Conservation (phyloP, 2,329 filamentous ascomycete genomes). For the Hypoxylon rubiginosum region DNA sequence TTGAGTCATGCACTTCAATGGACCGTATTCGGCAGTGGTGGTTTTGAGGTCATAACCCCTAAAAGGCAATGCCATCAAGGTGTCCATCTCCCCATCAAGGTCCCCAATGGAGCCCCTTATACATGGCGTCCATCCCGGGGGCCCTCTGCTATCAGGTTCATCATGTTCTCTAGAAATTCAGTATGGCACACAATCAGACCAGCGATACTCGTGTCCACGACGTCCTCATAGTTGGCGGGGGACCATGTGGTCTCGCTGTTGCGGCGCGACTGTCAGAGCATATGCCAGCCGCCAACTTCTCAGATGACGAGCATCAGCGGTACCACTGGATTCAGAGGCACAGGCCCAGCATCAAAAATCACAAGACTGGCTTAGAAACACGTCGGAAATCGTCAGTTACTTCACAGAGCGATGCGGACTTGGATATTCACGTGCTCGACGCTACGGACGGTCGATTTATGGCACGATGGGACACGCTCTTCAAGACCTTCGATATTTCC, state of each 20-base stretch:
- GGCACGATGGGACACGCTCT: slow-evolving; percentile 77
- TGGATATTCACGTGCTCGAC: slow-evolving; percentile 74
- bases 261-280: slow-evolving; percentile 79
- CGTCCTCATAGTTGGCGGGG: slow-evolving; percentile 79
- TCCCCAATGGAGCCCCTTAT: slow-evolving; percentile 19
- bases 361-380: slow-evolving; percentile 56
- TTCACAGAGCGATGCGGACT: slow-evolving; percentile 35
- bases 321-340: slow-evolving; percentile 83
- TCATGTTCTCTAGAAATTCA: background rate
- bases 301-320: slow-evolving; percentile 84
- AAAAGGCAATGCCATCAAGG: slow-evolving; percentile 36
- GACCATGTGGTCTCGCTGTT: slow-evolving; percentile 80
- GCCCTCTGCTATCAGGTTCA: background rate
- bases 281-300: slow-evolving; percentile 83
- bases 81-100: slow-evolving; percentile 36
- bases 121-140: background rate
- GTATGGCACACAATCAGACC: slow-evolving; percentile 34
- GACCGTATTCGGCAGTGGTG: slow-evolving; percentile 14
- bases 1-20: slow-evolving; percentile 15
- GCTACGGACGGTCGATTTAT: slow-evolving; percentile 75
- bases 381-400: slow-evolving; percentile 50
- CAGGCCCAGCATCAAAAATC: slow-evolving; percentile 69
- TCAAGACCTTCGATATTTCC: slow-evolving; percentile 76
- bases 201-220: slow-evolving; percentile 64
- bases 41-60: slow-evolving; percentile 20